Percentiles rank a stretch among this genome's conserved stretches.
phyloP scores from a whole-genome alignment of 106 monocot genomes.

The Phalaenopsis equestris region DNA sequence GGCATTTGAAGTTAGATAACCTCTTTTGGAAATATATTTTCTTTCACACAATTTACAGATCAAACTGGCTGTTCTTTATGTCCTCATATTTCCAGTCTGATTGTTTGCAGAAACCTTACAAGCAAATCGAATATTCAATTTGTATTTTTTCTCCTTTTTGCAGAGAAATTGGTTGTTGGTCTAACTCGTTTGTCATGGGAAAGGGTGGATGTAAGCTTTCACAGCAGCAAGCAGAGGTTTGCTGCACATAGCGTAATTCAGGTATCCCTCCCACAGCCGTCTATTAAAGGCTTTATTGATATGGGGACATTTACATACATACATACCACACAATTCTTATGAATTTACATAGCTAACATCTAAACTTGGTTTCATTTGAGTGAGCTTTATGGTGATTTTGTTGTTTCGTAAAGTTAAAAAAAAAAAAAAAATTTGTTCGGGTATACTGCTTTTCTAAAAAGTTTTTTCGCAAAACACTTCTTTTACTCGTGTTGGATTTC shows the following conservation, averaged over 20 bases:
- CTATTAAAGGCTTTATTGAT: background rate
- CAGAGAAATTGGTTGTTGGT: slow-evolving; percentile 68
- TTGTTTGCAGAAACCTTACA: background rate
- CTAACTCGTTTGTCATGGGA: slow-evolving; percentile 79
- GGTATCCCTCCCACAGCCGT: slow-evolving; percentile 27
- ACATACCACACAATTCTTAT: too few species aligned
- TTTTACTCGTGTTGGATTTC: too few species aligned
- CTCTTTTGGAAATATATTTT: background rate
- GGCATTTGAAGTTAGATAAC: too few species aligned
- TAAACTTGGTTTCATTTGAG: too few species aligned
- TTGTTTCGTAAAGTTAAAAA: background rate
- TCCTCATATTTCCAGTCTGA: background rate
- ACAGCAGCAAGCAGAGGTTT: slow-evolving; percentile 41
- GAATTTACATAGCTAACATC: too few species aligned
- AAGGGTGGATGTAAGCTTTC: slow-evolving; percentile 95
- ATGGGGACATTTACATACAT: too few species aligned
- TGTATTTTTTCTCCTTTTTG: slow-evolving; percentile 1
- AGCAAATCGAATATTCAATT: background rate
- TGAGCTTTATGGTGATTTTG: background rate
- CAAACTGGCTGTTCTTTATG: background rate
- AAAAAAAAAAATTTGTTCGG: too few species aligned
- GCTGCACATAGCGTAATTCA: slow-evolving; percentile 96
- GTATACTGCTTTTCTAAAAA: too few species aligned
- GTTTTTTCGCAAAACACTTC: too few species aligned
- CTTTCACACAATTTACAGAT: background rate